Percentiles rank a stretch among this genome's conserved stretches.
phyloP scores from a whole-genome alignment of 2,329 filamentous ascomycete species.

The Paracoccidioides brasiliensis region DNA sequence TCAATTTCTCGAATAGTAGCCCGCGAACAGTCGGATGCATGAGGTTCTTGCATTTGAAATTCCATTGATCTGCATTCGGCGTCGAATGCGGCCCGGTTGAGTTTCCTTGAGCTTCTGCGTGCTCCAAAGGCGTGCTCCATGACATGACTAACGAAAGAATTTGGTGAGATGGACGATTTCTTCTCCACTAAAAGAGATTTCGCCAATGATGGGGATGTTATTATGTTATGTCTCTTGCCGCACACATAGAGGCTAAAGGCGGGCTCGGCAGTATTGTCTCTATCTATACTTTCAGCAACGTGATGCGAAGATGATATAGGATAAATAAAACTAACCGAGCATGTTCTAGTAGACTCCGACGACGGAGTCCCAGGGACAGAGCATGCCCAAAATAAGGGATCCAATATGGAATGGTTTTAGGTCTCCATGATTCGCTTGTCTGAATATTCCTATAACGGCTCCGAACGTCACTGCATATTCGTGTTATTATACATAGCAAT shows the following conservation, averaged over 20 bases:
- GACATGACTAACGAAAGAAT: conserved; percentile 21
- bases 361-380: conserved; percentile 34
- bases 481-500: conserved; percentile 25
- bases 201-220: conserved; percentile 37
- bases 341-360: conserved; percentile 32
- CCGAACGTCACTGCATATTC: conserved; percentile 26
- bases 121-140: conserved; percentile 34
- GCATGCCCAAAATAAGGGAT: conserved; percentile 45
- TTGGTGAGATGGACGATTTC: conserved; percentile 15
- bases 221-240: conserved; percentile 37
- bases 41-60: conserved; percentile 33
- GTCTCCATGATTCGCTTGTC: conserved; percentile 20
- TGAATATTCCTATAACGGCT: conserved; percentile 15
- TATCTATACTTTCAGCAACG: conserved; percentile 13
- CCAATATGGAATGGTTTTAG: conserved; percentile 46
- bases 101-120: conserved; percentile 23
- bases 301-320: not conserved
- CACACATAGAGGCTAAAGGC: conserved; percentile 39
- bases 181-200: conserved; percentile 26
- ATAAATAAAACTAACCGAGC: conserved; percentile 23
- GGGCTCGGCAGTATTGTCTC: conserved; percentile 26
- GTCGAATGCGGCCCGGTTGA: conserved; percentile 23
- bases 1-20: conserved; percentile 29
- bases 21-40: conserved; percentile 31
- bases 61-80: conserved; percentile 27